phyloP scores from a whole-genome alignment of 2,329 filamentous ascomycete genomes.

The Nemania diffusa region DNA sequence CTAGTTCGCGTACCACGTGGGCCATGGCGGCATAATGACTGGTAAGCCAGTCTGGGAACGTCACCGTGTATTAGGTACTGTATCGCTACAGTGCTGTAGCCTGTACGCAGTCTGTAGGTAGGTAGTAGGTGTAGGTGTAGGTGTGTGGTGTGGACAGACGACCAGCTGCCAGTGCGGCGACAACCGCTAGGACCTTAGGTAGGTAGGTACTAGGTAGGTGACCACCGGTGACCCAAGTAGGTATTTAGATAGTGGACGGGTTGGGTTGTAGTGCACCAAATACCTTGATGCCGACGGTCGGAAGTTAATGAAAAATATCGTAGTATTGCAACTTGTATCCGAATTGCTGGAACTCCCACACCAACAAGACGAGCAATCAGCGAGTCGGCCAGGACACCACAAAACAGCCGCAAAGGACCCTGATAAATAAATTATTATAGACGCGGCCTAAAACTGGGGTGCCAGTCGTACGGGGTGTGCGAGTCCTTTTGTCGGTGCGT shows the following conservation, averaged over 20 bases:
- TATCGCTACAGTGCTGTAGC: no score
- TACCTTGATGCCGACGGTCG: conserved; percentile 22
- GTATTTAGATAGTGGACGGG: conserved; percentile 9
- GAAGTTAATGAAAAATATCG: conserved; percentile 33
- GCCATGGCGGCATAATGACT: conserved; percentile 50
- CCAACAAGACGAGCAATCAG: conserved; percentile 24
- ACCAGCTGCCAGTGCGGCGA: conserved; percentile 18
- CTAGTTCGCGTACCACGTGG: conserved; percentile 51
- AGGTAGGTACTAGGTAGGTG: no score
- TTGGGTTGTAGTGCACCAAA: conserved; percentile 32
- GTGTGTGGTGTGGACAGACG: conserved; percentile 13
- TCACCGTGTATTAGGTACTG: conserved; percentile 4
- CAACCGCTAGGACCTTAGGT: no score
- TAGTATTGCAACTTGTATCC: conserved; percentile 42
- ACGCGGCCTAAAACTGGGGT: conserved; percentile 5
- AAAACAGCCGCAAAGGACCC: conserved; percentile 31
- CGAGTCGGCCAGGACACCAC: conserved; percentile 24
- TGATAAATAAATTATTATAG: conserved; percentile 24
- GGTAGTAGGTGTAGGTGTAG: neutral
- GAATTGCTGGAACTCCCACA: conserved; percentile 38
- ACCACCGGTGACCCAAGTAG: no score
- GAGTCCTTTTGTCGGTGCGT: conserved; percentile 24
- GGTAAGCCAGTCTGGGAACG: conserved; percentile 36
- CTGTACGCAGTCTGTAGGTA: no score
- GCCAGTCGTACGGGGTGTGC: conserved; percentile 26